Base-by-base conservation (phyloP, 2,329 filamentous ascomycete species). In the Penicillium sp. region DNA sequence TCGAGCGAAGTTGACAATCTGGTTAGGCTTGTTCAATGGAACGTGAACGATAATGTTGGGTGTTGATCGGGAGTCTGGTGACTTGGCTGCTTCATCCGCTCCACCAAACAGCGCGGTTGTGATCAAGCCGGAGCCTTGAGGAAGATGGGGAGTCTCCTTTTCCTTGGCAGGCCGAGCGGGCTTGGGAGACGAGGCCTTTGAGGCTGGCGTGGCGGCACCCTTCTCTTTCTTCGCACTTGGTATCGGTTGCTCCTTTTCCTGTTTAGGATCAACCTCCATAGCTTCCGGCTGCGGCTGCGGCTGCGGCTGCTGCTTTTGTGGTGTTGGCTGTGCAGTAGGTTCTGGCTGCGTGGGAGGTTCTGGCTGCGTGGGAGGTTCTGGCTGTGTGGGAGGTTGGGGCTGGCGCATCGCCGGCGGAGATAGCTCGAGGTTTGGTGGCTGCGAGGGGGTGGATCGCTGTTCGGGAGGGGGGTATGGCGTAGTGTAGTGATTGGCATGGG, bases 1-100 rank as follows among this genome's bases (percentile, higher is more conserved):
- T 42, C 91, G 90, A 67, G 93, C 92, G 61, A 97, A 97, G 72
- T 97, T 97, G 75, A 99, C 86, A 57, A 95, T 93, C 62, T 93
- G 91, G 71, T 96, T 96, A 34, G 85, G 88, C 64, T 90, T 86
- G 54, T 88, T 84, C 38, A 99, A 81, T 0, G 89, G 86, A 53
- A 99, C 87, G 51, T 89, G 87, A 16, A 99, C 82, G 49, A 95
- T 83, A 58, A 99, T 96, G 4, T 86, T 96, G 39, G 86, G 92
- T 3, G 83, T 84, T 53, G 79, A 68, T 38, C 70, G 76, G 29
- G 71, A 60, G 40, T 67, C 69, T 44, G 73, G 77, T 43, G 80
- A 71, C 22, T 75, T 75, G 44, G 74, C 74, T n/a, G 69, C 68
- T 39, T 72, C 69, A 44, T 80, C 76, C 6, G 80, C 78, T 7